These are phyloP conservation scores for Paspalum vaginatum DNA, from an alignment of 176 grass and related monocot genomes.

Conservation along the genomic window DNA sequence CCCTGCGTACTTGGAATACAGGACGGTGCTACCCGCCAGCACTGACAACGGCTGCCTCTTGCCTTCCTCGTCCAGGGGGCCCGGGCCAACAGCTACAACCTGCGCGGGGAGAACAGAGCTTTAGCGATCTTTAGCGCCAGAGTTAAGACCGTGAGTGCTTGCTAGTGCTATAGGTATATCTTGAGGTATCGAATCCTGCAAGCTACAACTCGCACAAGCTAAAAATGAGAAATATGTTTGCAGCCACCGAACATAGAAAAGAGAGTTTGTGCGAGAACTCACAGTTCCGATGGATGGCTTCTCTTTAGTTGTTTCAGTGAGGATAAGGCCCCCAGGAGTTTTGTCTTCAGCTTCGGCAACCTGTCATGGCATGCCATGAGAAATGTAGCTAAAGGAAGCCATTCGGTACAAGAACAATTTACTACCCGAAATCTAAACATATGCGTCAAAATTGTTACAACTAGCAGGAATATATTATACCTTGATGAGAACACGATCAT, in stretches of 20 bases:
- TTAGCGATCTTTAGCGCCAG: background rate
- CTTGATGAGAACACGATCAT: constrained; percentile 81
- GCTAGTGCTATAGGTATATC: background rate
- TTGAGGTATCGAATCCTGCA: background rate
- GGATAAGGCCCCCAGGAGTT: constrained; percentile 76
- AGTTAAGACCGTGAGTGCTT: background rate
- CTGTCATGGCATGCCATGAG: constrained; percentile 38
- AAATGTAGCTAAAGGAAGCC: background rate
- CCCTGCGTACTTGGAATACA: constrained; percentile 76
- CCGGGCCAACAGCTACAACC: constrained; percentile 76
- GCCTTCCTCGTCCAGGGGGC: constrained; percentile 69
- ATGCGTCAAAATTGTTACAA: background rate
- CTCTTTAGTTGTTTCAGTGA: constrained; percentile 77
- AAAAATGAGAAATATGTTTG: background rate
- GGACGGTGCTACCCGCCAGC: constrained; percentile 46
- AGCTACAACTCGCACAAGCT: background rate
- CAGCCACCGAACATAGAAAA: background rate
- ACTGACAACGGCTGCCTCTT: constrained; percentile 57
- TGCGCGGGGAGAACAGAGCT: constrained; percentile 18
- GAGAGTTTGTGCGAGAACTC: constrained; percentile 22
- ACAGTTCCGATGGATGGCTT: constrained; percentile 86
- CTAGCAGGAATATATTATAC: constrained; percentile 27
- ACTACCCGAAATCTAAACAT: background rate
- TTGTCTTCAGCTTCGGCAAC: constrained; percentile 73
- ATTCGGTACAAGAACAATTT: background rate